Percentiles rank a stretch among this genome's conserved stretches.
Conservation (phyloP, 495 filamentous ascomycete species). For the Penicillium egyptiacum region DNA sequence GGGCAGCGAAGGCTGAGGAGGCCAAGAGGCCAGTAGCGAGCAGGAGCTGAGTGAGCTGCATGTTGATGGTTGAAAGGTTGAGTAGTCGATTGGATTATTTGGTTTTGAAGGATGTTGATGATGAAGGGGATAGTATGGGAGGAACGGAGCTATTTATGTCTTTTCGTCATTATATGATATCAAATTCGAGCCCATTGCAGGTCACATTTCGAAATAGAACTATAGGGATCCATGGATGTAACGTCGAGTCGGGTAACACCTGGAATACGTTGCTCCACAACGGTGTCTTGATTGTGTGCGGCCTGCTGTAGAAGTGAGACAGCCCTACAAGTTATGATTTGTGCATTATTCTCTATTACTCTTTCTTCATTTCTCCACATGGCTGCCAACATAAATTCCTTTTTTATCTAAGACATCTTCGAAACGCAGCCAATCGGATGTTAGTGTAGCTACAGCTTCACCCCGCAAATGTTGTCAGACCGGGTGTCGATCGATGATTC, state of each 20-base stretch:
- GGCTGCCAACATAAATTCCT: background rate
- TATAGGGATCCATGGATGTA: background rate
- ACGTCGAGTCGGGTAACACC: slow-evolving; percentile 1
- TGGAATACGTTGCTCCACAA: background rate
- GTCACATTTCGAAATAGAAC: background rate
- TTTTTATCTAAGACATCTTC: slow-evolving; percentile 3
- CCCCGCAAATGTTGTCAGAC: slow-evolving; percentile 4
- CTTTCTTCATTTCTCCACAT: background rate
- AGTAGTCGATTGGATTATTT: background rate
- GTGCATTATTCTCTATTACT: slow-evolving; percentile 2
- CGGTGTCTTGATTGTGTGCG: background rate
- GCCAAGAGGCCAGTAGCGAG: slow-evolving; percentile 38
- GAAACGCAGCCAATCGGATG: background rate
- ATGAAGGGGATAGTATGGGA: background rate
- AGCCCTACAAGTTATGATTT: background rate
- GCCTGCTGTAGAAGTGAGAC: slow-evolving; percentile 1
- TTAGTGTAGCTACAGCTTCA: background rate
- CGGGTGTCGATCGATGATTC: background rate
- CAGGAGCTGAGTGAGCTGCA: slow-evolving; percentile 49
- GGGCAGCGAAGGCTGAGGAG: slow-evolving; percentile 41
- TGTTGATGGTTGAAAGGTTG: slow-evolving; percentile 22
- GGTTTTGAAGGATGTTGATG: background rate
- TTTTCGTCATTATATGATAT: background rate
- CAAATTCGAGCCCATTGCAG: background rate
- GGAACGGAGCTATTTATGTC: background rate